Evolutionary conservation across 805 yeast species (phyloP), one percentile per base, ranked within the genome.

Genomic region (Candida maris): DNA sequence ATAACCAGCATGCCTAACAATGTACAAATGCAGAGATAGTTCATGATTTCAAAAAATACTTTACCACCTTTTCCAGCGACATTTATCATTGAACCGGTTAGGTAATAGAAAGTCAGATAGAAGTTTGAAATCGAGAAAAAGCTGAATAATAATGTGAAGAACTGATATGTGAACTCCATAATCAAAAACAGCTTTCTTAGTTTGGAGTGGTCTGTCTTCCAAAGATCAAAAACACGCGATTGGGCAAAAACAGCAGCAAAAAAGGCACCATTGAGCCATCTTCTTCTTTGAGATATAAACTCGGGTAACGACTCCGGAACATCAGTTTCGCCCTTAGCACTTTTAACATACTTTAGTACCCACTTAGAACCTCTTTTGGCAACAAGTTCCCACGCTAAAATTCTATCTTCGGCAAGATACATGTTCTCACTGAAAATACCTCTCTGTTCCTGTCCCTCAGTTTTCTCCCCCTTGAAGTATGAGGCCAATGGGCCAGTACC

Each of bases 221-320:
- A 91, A 38, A 93, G 84, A 50, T 85, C 84, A 38, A 78, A 72
- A 73, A 89, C 86, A 57, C 89, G 95, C 38, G 85, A 55, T 46
- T 85, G 85, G 2, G 97, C 80, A 58, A 84, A 93, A 37, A 89
- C 68, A 3, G 97, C 97, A 1, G 99, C 97, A 66, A 93, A 93
- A 56, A 93, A 75, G 2, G 98, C 95, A 59, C 99, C 99, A 61
- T 91, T 91, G 43, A 91, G 73, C 98, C 98, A 91, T 70, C 98
- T 80, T 68, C 98, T 82, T 67, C 98, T 81, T 67, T 91, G 98
- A 38, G 93, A 77, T 35, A 91, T 85, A 55, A 93, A 87, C 56
- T 93, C 97, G n/a, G 96, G 83, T 29, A 89, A 72, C n/a, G 73
- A 70, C 54, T 89, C 97, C 6, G 97, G 97, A 34, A 88, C 96